Evolutionary conservation across 768 basidiomycete species (phyloP).

Genomic region (Sarcodon sp.): DNA sequence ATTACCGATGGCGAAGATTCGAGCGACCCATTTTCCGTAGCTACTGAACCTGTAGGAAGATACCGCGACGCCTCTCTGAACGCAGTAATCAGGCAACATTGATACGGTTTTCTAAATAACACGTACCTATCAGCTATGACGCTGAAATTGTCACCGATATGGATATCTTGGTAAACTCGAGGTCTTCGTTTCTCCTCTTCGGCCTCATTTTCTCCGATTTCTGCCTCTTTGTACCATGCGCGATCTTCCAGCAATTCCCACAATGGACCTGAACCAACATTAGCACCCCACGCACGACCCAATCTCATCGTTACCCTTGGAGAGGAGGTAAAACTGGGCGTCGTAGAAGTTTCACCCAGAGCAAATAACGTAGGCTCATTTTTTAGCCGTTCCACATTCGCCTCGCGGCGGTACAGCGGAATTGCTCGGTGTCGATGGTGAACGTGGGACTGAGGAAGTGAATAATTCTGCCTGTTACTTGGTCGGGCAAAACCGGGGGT

Average conservation of each 20-base stretch:
- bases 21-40: slow-evolving; percentile 37
- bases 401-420: slow-evolving; percentile 38
- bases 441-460: slow-evolving; percentile 34
- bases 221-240: slow-evolving; percentile 63
- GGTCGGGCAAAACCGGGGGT: slow-evolving; percentile 18
- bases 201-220: slow-evolving; percentile 12
- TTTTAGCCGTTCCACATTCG: slow-evolving; percentile 45
- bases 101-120: slow-evolving; percentile 29
- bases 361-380: slow-evolving; percentile 37
- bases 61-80: slow-evolving; percentile 43
- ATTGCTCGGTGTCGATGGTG: slow-evolving; percentile 66
- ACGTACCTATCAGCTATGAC: slow-evolving; percentile 7
- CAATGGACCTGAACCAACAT: slow-evolving; percentile 61
- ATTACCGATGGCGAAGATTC: slow-evolving; percentile 38
- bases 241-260: slow-evolving; percentile 76
- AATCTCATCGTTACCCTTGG: slow-evolving; percentile 38
- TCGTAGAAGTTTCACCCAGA: slow-evolving; percentile 25
- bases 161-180: slow-evolving; percentile 36
- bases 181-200: slow-evolving; percentile 45
- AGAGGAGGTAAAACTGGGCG: slow-evolving; percentile 43
- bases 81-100: background rate
- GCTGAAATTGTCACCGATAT: slow-evolving; percentile 4
- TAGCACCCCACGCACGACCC: slow-evolving; percentile 61
- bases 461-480: slow-evolving; percentile 38
- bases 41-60: slow-evolving; percentile 39